Conservation (phyloP, 495 filamentous ascomycete species). For the Monascus purpureus region DNA sequence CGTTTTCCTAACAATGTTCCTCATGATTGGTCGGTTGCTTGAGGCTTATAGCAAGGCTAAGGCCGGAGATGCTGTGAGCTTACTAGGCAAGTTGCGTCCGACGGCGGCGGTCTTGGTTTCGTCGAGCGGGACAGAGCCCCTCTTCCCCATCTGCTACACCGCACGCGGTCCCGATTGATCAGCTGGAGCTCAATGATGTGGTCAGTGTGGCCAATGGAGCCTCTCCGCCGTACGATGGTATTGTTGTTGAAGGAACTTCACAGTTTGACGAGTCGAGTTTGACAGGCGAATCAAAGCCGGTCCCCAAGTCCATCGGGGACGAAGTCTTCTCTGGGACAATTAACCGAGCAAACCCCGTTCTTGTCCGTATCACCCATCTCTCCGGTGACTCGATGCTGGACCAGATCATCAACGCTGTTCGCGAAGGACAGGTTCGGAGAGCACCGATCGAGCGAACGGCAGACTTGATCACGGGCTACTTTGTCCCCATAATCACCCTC, state of each 20-base stretch:
- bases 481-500: constrained; percentile 73
- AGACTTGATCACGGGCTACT: constrained; percentile 72
- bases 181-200: constrained; percentile 71
- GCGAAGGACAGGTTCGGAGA: constrained; percentile 77
- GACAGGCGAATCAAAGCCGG: constrained; percentile 79
- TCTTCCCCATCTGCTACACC: constrained; percentile 9
- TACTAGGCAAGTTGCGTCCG: constrained; percentile 65
- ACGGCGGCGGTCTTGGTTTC: constrained; percentile 58
- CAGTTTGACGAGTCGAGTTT: constrained; percentile 82
- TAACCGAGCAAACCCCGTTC: constrained; percentile 60
- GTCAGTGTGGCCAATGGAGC: constrained; percentile 67
- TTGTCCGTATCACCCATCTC: constrained; percentile 53
- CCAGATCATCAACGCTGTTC: constrained; percentile 76
- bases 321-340: constrained; percentile 74
- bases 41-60: constrained; percentile 90
- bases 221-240: constrained; percentile 78
- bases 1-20: constrained; percentile 84
- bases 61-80: constrained; percentile 75
- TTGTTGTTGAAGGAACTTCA: constrained; percentile 44
- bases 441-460: constrained; percentile 81
- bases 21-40: constrained; percentile 68
- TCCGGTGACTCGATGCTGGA: constrained; percentile 81
- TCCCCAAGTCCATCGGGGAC: constrained; percentile 58
- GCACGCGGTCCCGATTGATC: constrained; percentile 44
- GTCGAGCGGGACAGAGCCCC: background rate